Conservation (phyloP, 805 yeast species). For the Starmerella sp. region DNA sequence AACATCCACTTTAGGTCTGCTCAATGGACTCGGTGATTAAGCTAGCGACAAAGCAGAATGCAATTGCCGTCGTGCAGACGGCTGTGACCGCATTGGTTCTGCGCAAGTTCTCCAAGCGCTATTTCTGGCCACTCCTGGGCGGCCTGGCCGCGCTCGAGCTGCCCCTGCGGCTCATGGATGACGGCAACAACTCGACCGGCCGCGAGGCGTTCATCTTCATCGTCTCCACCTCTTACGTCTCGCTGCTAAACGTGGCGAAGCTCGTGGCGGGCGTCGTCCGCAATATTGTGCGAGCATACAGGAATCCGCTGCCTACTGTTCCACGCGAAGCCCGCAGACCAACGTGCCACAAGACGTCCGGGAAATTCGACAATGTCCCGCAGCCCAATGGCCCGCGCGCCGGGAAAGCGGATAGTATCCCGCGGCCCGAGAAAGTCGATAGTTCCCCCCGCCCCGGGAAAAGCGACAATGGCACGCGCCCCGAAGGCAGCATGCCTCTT, state of each 20-base stretch:
- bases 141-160: background rate
- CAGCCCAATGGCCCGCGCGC: too few relatives aligned
- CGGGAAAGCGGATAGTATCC: too few relatives aligned
- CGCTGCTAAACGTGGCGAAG: background rate
- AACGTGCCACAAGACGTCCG: too few relatives aligned
- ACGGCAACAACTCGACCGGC: background rate
- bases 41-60: background rate
- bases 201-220: background rate
- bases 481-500: too few relatives aligned
- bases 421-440: too few relatives aligned
- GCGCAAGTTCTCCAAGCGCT: background rate
- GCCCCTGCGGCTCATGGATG: background rate
- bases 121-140: background rate
- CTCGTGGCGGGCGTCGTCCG: background rate
- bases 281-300: background rate
- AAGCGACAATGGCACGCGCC: too few relatives aligned
- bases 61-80: background rate
- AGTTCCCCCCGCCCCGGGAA: too few relatives aligned
- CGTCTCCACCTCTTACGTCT: background rate
- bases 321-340: too few relatives aligned
- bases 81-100: background rate
- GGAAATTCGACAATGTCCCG: too few relatives aligned
- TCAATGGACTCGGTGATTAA: background rate
- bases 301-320: background rate
- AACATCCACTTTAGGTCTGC: background rate